These are phyloP conservation scores for Ceratobasidium sp. DNA, from an alignment of 1,284 basidiomycete species.

Conservation along the genomic window DNA sequence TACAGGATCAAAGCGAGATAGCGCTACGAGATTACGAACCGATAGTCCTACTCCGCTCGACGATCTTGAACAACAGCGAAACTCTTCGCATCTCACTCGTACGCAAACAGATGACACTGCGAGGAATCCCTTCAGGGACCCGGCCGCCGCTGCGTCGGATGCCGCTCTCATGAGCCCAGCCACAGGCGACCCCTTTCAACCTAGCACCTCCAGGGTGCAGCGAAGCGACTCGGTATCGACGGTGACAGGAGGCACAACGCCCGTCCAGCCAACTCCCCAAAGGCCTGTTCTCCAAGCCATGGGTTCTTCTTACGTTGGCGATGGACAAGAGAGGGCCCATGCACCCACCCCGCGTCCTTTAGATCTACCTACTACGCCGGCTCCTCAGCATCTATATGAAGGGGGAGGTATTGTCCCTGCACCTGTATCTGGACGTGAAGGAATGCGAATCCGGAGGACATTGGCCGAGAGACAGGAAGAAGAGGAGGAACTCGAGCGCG, in stretches of 20 bases:
- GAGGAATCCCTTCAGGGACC: slow-evolving; percentile 32
- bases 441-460: slow-evolving; percentile 30
- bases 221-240: slow-evolving; percentile 31
- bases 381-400: slow-evolving; percentile 28
- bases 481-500: slow-evolving; percentile 38
- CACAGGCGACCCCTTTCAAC: slow-evolving; percentile 22
- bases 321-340: not conserved
- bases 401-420: slow-evolving; percentile 29
- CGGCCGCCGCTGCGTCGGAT: slow-evolving; percentile 6
- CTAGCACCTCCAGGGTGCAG: not conserved
- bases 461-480: slow-evolving; percentile 14
- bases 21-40: slow-evolving; percentile 2
- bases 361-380: slow-evolving; percentile 33
- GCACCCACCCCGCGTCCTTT: slow-evolving; percentile 16
- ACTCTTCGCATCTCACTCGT: slow-evolving; percentile 6
- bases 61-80: slow-evolving; percentile 26
- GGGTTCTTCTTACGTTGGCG: slow-evolving; percentile 5
- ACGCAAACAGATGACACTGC: slow-evolving; percentile 7
- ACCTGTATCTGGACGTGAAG: slow-evolving; percentile 27
- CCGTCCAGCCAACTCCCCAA: slow-evolving; percentile 22
- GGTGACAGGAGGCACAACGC: slow-evolving; percentile 14
- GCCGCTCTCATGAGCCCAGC: slow-evolving; percentile 20
- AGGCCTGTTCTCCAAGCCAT: slow-evolving; percentile 16
- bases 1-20: not conserved
- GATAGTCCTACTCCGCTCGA: slow-evolving; percentile 26